phyloP scores from a whole-genome alignment of 2,329 filamentous ascomycete genomes.

The Metarhizium robertsii region DNA sequence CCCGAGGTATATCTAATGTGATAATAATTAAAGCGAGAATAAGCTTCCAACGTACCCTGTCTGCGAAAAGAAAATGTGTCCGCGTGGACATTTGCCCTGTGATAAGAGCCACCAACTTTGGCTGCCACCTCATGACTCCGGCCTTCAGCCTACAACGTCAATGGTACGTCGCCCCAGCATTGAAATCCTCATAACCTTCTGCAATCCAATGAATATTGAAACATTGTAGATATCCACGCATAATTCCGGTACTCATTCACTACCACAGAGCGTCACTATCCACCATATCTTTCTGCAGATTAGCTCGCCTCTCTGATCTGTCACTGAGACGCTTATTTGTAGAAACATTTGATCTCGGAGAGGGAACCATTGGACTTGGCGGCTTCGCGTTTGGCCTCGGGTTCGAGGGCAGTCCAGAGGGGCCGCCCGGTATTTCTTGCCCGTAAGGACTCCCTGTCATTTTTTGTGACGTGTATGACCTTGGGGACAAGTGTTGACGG shows the following conservation, averaged over 20 bases:
- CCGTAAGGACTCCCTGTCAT: conserved; percentile 11
- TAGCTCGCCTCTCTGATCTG: conserved; percentile 5
- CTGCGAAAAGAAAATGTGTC: no score
- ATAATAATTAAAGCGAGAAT: no score
- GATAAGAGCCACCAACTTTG: no score
- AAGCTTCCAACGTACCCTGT: no score
- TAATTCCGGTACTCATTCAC: background rate
- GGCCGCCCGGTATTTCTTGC: conserved; percentile 15
- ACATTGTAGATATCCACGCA: no score
- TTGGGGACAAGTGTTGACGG: conserved; percentile 19
- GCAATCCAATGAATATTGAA: no score
- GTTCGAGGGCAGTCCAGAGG: conserved; percentile 19
- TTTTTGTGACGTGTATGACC: conserved; percentile 10
- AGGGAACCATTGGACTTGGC: conserved; percentile 10
- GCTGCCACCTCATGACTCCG: no score
- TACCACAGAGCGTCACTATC: conserved; percentile 13
- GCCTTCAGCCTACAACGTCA: no score
- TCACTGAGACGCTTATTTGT: conserved; percentile 7
- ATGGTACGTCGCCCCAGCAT: no score
- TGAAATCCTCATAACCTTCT: no score
- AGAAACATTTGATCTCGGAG: conserved; percentile 8
- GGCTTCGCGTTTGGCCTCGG: conserved; percentile 16
- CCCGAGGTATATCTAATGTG: no score
- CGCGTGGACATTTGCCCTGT: no score
- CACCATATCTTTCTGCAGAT: conserved; percentile 7